These are phyloP conservation scores for Penicillium sclerotiorum DNA, from an alignment of 2,329 filamentous ascomycete genomes.

Conservation along the genomic window DNA sequence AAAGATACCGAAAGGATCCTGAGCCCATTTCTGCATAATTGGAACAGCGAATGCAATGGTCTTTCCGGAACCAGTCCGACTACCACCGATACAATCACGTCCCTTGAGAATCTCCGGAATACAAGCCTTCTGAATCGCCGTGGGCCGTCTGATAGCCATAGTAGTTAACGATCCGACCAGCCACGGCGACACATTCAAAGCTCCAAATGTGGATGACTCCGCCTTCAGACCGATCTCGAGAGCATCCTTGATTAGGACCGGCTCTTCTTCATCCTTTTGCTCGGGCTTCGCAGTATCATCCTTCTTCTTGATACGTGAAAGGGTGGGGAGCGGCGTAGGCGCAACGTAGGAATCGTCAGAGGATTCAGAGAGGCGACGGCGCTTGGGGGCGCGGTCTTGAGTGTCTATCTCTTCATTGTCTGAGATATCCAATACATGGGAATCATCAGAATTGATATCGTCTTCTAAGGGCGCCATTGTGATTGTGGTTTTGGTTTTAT, in stretches of 20 bases:
- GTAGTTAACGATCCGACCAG: constrained; percentile 75
- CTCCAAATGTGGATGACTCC: constrained; percentile 64
- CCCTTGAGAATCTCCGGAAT: constrained; percentile 92
- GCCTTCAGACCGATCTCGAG: constrained; percentile 48
- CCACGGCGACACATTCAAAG: constrained; percentile 79
- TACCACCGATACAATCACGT: constrained; percentile 91
- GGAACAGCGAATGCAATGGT: constrained; percentile 94
- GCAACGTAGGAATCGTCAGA: constrained; percentile 39
- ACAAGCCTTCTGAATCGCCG: constrained; percentile 87
- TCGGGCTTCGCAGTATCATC: constrained; percentile 21
- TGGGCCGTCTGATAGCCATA: constrained; percentile 84
- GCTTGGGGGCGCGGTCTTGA: constrained; percentile 39
- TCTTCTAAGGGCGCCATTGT: constrained; percentile 33
- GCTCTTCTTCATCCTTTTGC: constrained; percentile 32
- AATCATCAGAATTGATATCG: constrained; percentile 28
- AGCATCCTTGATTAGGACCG: constrained; percentile 44
- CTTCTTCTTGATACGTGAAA: constrained; percentile 48
- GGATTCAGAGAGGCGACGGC: constrained; percentile 43
- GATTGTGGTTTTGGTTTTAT: constrained; percentile 20
- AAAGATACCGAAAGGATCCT: constrained; percentile 90
- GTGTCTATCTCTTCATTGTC: constrained; percentile 16
- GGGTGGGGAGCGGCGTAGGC: constrained; percentile 37
- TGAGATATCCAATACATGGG: constrained; percentile 23
- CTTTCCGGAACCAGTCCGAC: constrained; percentile 93
- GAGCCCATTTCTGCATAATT: constrained; percentile 89